Base-by-base conservation (phyloP, 768 basidiomycete species). In the Russula olivacea region DNA sequence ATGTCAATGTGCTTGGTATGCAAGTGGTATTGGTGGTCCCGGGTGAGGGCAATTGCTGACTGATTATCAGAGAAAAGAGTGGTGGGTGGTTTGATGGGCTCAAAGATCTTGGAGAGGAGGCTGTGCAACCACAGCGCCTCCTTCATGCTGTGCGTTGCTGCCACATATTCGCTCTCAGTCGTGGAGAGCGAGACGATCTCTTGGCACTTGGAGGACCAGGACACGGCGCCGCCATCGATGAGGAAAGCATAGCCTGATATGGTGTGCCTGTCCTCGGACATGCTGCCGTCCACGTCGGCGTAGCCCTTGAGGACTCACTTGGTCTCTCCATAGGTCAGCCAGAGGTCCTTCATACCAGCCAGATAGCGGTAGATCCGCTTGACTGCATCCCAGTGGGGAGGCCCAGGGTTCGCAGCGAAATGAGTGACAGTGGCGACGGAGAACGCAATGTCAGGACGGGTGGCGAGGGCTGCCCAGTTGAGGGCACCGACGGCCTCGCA, bases 121-220 rank as follows among this genome's bases (percentile, higher is more conserved):
- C 28, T 49, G 28, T 15, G 14, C 5, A 49, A 9, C 48, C 48
- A 49, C 0, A 49, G 14, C 4, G 14, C 48, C 28, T 49, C 48
- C 28, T 49, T 49, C 48, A 49, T 28, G 14, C 48, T 15, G 2
- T 49, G 23, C 0, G 28, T 40, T 2, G 69, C 64, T 0, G 77
- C 77, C 15, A 79, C 71, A 67, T 78, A 81, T 70, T 81, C 79
- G 0, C 78, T 76, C 65, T 82, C 77, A 3, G 71, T 72, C 0
- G 75, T 78, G 0, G 78, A 81, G 14, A 49, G 48, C 5, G 28
- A 49, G 2, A 49, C 3, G 1, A 49, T 25, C 28, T 49, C 48
- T 6, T 83, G 81, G 52, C 75, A 71, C 52, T 74, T 71, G 0
- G 75, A 74, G 25, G 68, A 68, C 80, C 81, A 83, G 3, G 71